Evolutionary conservation across 371 early-diverging fungal species (phyloP), one percentile per base, ranked within the genome.

Genomic region (Dinochytrium kinnereticum): DNA sequence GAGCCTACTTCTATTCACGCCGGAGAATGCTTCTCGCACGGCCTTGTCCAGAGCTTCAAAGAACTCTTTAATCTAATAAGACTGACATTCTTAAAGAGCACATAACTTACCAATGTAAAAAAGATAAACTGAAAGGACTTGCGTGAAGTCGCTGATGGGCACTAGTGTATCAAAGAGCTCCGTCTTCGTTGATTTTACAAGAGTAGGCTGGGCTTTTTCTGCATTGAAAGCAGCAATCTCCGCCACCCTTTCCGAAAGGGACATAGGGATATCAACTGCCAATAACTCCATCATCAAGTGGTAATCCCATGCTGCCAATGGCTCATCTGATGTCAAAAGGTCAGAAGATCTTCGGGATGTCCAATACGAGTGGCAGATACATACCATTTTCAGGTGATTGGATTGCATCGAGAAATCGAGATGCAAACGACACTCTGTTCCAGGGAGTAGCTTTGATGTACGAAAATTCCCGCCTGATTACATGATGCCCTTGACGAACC

Each of bases 361-460:
- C n/a, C n/a, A n/a, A n/a, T n/a, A 57, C 10, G 24, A 21, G 7
- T 7, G 59, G 17, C 59, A 30, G 7, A 24, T 57, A 10, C 24
- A 57, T 57, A 26, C 30, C 26, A 10, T 57, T 7, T 30, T 26
- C 7, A 24, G 51, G 51, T 15, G 73, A 24, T 5, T 51, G 51
- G 17, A 72, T 13, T 1, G 66, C 33, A 26, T 69, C 17, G 1
- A 31, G 21, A 17, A 51, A 39, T 37, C 66, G 53, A 24, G 28
- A 30, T 15, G 44, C 49, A 40, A 72, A 72, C 13, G 66, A 33
- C 24, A 72, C 19, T 3, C 73, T 38, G 55, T 72, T 72, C n/a
- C 67, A 67, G 3, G 73, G 73, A 0, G 73, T 72, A 5, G 73
- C 10, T 67, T 72, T 30, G 31, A 72, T 67, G 67, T 66, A 72